These are phyloP conservation scores for Paratinospora sagittata DNA, from an alignment of 164 flowering plant species.

Conservation along the genomic window DNA sequence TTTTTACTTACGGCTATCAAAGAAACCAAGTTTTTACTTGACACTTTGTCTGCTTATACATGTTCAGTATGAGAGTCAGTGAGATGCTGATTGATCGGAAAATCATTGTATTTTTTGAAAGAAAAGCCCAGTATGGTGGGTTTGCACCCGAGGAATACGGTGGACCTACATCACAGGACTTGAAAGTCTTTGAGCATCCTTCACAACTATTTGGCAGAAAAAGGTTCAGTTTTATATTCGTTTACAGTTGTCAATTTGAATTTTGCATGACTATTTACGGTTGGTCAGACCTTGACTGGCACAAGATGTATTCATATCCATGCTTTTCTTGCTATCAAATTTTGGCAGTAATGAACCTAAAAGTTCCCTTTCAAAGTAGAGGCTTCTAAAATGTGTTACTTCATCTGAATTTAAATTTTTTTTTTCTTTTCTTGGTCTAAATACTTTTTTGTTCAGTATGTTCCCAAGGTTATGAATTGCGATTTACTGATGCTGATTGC, in stretches of 20 bases:
- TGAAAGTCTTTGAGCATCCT: background rate
- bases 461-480: too few relatives aligned
- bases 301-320: too few relatives aligned
- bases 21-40: background rate
- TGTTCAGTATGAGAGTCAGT: background rate
- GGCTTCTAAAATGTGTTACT: too few relatives aligned
- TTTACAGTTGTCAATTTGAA: too few relatives aligned
- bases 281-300: too few relatives aligned
- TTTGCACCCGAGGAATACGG: background rate
- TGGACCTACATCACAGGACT: background rate
- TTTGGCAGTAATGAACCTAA: too few relatives aligned
- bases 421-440: too few relatives aligned
- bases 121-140: background rate
- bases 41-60: background rate
- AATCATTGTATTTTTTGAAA: background rate
- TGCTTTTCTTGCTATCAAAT: too few relatives aligned
- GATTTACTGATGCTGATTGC: background rate
- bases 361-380: too few relatives aligned
- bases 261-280: too few relatives aligned
- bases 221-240: background rate
- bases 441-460: too few relatives aligned
- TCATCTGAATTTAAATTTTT: too few relatives aligned
- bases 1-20: background rate
- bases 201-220: background rate
- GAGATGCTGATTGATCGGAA: background rate